phyloP scores from a whole-genome alignment of 2,329 filamentous ascomycete species.

The Ambrosiella xylebori region DNA sequence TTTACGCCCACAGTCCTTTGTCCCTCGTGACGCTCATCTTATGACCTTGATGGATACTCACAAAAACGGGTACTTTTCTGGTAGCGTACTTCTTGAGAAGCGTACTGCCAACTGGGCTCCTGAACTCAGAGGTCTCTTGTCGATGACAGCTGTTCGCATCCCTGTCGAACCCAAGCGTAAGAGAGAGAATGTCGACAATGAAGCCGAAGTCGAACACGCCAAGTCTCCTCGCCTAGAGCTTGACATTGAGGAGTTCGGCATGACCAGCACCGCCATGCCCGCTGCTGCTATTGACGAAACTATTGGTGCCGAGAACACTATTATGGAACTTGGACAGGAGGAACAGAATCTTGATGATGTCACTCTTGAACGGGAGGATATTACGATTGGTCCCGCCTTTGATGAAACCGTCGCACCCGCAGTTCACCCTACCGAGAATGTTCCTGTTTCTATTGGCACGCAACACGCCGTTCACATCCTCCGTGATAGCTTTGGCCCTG shows the following conservation, averaged over 20 bases:
- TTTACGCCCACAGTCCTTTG: slow-evolving; percentile 61
- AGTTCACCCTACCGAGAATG: slow-evolving; percentile 66
- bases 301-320: slow-evolving; percentile 41
- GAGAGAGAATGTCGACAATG: slow-evolving; percentile 71
- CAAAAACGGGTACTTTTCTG: slow-evolving; percentile 76
- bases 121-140: slow-evolving; percentile 83
- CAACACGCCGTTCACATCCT: slow-evolving; percentile 92
- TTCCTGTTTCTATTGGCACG: slow-evolving; percentile 76
- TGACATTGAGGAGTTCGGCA: slow-evolving; percentile 40
- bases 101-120: slow-evolving; percentile 72
- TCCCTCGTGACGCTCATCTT: slow-evolving; percentile 74
- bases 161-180: slow-evolving; percentile 81
- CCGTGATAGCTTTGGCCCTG: slow-evolving; percentile 66
- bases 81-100: slow-evolving; percentile 67
- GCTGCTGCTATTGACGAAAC: slow-evolving; percentile 30
- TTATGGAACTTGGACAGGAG: slow-evolving; percentile 47
- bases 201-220: slow-evolving; percentile 51
- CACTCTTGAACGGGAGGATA: slow-evolving; percentile 27
- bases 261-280: slow-evolving; percentile 11
- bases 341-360: slow-evolving; percentile 33
- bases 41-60: slow-evolving; percentile 84
- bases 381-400: slow-evolving; percentile 39
- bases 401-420: slow-evolving; percentile 63
- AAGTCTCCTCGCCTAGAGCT: slow-evolving; percentile 56
- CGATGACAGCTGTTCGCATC: slow-evolving; percentile 60